phyloP scores from a whole-genome alignment of 768 basidiomycete species.

The Termitomyces heimii region DNA sequence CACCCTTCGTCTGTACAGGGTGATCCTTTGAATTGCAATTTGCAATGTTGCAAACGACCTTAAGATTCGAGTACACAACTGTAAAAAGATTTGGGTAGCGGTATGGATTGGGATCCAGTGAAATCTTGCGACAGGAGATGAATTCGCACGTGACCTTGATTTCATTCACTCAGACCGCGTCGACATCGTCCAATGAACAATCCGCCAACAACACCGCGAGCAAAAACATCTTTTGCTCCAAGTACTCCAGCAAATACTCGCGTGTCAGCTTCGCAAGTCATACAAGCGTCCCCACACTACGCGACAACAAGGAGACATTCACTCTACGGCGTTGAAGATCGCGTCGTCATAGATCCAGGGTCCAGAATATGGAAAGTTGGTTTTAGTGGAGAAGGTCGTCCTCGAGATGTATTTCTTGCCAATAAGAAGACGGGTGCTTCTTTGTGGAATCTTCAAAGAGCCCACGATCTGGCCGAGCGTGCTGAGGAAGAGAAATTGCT shows the following conservation, averaged over 20 bases:
- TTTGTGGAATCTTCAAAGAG: conserved; percentile 58
- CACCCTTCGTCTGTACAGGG: neutral
- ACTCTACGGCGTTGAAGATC: conserved; percentile 94
- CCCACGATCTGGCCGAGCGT: conserved; percentile 46
- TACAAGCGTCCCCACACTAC: conserved; percentile 80
- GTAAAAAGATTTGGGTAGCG: too few species aligned
- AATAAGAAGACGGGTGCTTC: conserved; percentile 33
- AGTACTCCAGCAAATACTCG: conserved; percentile 57
- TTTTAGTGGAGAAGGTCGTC: conserved; percentile 92
- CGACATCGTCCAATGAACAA: conserved; percentile 22
- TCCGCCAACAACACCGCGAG: conserved; percentile 34
- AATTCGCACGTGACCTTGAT: neutral
- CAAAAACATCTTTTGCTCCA: conserved; percentile 29
- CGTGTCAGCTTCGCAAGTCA: conserved; percentile 34
- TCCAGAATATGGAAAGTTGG: conserved; percentile 95
- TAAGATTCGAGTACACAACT: too few species aligned
- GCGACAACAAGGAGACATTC: conserved; percentile 84
- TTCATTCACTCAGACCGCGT: neutral
- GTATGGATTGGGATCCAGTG: too few species aligned
- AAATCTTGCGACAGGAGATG: neutral
- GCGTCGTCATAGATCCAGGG: conserved; percentile 92
- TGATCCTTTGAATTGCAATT: neutral
- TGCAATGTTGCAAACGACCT: too few species aligned
- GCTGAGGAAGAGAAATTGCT: conserved; percentile 73
- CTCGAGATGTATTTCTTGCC: conserved; percentile 80